phyloP scores from a whole-genome alignment of 2,329 filamentous ascomycete genomes.

The Tolypocladium ovalisporum region DNA sequence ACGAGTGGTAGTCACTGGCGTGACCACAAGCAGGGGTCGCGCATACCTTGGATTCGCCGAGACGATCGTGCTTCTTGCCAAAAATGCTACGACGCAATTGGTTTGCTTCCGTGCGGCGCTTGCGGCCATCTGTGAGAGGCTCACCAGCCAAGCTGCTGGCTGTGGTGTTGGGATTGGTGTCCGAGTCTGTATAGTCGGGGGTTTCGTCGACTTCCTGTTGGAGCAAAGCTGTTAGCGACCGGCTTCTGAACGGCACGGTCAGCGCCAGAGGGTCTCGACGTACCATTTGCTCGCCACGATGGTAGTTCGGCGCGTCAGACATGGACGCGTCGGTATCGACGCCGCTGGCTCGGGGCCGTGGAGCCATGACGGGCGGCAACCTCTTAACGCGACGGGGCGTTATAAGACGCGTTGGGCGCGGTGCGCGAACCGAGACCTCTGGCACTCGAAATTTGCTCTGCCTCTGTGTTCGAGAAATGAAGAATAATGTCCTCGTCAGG shows the following conservation, averaged over 20 bases:
- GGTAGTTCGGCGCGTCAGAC: constrained; percentile 44
- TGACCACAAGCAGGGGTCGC: constrained; percentile 4
- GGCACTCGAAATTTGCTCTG: neutral
- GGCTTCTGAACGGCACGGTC: neutral
- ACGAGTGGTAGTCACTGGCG: neutral
- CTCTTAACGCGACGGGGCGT: constrained; percentile 42
- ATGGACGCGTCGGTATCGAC: constrained; percentile 53
- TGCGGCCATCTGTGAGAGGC: constrained; percentile 61
- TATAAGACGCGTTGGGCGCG: constrained; percentile 33
- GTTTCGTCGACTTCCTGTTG: constrained; percentile 53
- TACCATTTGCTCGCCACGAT: constrained; percentile 39
- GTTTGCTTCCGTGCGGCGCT: constrained; percentile 75
- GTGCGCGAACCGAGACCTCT: constrained; percentile 1
- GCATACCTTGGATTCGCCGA: constrained; percentile 83
- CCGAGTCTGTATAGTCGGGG: constrained; percentile 55
- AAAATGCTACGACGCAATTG: constrained; percentile 86
- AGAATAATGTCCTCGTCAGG: neutral
- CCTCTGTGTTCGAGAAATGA: neutral
- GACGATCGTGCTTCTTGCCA: constrained; percentile 84
- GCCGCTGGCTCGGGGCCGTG: constrained; percentile 40
- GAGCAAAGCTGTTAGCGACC: neutral
- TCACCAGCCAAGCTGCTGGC: constrained; percentile 84
- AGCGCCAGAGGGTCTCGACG: neutral
- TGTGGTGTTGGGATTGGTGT: constrained; percentile 57
- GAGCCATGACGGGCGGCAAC: constrained; percentile 36